These are phyloP conservation scores for Rutstroemia sydowiana DNA, from an alignment of 2,329 filamentous ascomycete genomes.

Conservation along the genomic window DNA sequence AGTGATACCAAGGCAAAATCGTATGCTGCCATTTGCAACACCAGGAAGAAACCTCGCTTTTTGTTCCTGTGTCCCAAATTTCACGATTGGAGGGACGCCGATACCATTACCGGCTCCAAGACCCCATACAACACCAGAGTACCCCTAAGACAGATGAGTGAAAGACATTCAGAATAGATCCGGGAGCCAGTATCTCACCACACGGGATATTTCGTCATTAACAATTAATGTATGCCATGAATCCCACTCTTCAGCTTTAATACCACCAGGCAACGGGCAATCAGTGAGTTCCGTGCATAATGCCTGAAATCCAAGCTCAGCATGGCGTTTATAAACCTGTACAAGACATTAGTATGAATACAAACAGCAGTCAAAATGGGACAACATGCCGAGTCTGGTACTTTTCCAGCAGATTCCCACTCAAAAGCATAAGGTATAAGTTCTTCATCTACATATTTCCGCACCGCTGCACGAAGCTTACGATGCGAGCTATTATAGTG, in stretches of 20 bases:
- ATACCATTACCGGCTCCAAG: conserved; percentile 55
- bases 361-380: conserved; percentile 1
- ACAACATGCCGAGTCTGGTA: conserved; percentile 37
- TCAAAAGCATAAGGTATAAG: conserved; percentile 52
- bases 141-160: conserved; percentile 30
- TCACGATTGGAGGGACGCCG: conserved; percentile 56
- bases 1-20: conserved; percentile 58
- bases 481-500: conserved; percentile 59
- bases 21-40: conserved; percentile 49
- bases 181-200: conserved; percentile 25
- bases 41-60: conserved; percentile 51
- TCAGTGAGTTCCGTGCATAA: conserved; percentile 34
- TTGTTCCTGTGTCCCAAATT: conserved; percentile 53
- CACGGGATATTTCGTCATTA: conserved; percentile 47
- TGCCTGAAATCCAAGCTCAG: conserved; percentile 29
- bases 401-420: conserved; percentile 53
- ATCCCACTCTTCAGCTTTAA: conserved; percentile 44
- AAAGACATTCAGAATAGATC: not conserved
- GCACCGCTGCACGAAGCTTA: conserved; percentile 47
- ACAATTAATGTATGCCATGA: conserved; percentile 49
- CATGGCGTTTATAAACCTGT: conserved; percentile 26
- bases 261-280: conserved; percentile 36
- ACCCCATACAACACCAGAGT: conserved; percentile 49
- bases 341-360: not conserved
- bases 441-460: conserved; percentile 51